Conservation (phyloP, 345 rosid genomes). For the Linum usitatissimum region DNA sequence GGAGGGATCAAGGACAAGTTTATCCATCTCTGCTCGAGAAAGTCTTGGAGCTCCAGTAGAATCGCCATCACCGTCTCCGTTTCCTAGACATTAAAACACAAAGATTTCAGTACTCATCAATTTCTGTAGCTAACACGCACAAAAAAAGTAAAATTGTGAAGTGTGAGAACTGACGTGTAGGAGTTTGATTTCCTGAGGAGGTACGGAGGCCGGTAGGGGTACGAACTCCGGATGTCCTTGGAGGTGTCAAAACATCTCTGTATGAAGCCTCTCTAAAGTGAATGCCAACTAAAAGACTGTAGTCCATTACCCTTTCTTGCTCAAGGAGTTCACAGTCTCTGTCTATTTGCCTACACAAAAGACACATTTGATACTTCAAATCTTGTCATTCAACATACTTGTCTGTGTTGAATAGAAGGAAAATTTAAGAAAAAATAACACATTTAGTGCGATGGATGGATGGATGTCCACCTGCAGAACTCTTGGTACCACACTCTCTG, state of each 20-base stretch:
- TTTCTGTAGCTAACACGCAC: constrained; percentile 16
- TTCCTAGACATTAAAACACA: constrained; percentile 25
- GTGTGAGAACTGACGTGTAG: constrained; percentile 26
- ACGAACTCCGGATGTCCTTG: constrained; percentile 35
- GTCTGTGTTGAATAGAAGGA: background rate
- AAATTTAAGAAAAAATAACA: background rate
- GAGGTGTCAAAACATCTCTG: constrained; percentile 26
- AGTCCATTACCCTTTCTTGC: constrained; percentile 93
- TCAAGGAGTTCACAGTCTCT: constrained; percentile 90
- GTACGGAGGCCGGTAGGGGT: constrained; percentile 43
- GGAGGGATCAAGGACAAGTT: constrained; percentile 43
- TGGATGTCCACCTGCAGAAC: constrained; percentile 57
- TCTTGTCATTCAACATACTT: too few species aligned
- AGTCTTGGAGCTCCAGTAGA: constrained; percentile 28
- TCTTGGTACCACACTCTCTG: constrained; percentile 78
- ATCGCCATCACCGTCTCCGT: constrained; percentile 24
- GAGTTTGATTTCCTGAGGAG: constrained; percentile 11
- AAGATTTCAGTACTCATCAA: background rate
- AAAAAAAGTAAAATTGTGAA: background rate
- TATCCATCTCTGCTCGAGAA: constrained; percentile 48
- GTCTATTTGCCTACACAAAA: constrained; percentile 71
- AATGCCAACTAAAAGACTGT: constrained; percentile 80
- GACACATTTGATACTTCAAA: background rate
- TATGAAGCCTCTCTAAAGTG: constrained; percentile 58
- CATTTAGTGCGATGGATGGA: background rate